These are phyloP conservation scores for Chloranthus sessilifolius DNA, from an alignment of 164 flowering plant species.

Conservation along the genomic window DNA sequence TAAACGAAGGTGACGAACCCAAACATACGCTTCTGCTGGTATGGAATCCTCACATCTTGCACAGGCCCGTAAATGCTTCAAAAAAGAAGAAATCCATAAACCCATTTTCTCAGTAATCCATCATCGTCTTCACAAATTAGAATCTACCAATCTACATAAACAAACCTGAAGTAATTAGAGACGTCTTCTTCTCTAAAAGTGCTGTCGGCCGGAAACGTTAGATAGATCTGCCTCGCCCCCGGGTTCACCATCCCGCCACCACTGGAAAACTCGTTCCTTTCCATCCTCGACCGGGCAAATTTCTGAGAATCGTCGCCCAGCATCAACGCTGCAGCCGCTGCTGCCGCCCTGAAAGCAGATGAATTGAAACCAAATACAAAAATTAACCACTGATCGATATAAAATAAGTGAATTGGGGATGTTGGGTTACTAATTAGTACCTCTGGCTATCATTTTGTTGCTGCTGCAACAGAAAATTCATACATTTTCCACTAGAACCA, in stretches of 20 bases:
- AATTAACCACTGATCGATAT: not conserved
- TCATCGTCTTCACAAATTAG: not conserved
- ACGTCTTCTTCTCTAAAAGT: slow-evolving; percentile 95
- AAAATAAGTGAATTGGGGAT: not conserved
- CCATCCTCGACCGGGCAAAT: slow-evolving; percentile 29
- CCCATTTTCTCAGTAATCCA: not conserved
- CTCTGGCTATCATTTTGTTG: slow-evolving; percentile 48
- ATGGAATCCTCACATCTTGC: slow-evolving; percentile 96
- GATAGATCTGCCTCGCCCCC: slow-evolving; percentile 69
- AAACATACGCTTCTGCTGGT: slow-evolving; percentile 97
- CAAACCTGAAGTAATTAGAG: slow-evolving; percentile 82
- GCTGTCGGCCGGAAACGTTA: slow-evolving; percentile 96
- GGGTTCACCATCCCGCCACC: slow-evolving; percentile 47
- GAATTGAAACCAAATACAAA: not conserved
- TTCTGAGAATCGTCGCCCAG: slow-evolving; percentile 56
- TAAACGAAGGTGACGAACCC: slow-evolving; percentile 91
- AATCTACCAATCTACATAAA: not conserved
- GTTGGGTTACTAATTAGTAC: slow-evolving; percentile 17
- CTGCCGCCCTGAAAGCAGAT: slow-evolving; percentile 33
- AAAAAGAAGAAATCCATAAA: slow-evolving; percentile 5
- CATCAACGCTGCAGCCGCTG: slow-evolving; percentile 46
- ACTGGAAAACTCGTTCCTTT: slow-evolving; percentile 40
- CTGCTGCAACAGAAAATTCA: slow-evolving; percentile 38
- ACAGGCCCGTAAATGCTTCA: slow-evolving; percentile 93
- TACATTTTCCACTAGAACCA: slow-evolving; percentile 33